Conservation (phyloP, 2,329 filamentous ascomycete genomes). For the Alternaria gaisen region DNA sequence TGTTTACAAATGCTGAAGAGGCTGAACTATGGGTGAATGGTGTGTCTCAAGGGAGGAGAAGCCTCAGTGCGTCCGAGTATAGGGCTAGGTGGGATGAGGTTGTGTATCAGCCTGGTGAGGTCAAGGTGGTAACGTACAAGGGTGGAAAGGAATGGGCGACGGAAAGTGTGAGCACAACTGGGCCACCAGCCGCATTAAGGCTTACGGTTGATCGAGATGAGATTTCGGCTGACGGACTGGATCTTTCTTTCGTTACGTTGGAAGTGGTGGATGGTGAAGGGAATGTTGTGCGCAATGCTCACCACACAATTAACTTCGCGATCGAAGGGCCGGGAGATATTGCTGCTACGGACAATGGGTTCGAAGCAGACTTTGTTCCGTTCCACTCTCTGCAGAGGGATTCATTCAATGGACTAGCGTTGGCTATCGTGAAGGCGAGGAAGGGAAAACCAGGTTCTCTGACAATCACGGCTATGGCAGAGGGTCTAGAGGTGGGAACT, state of each 20-base stretch:
- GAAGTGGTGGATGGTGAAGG: conserved; percentile 37
- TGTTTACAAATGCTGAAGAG: conserved; percentile 62
- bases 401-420: conserved; percentile 26
- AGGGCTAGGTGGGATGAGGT: too few species aligned
- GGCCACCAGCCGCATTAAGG: too few species aligned
- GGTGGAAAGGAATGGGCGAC: too few species aligned
- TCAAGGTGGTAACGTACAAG: too few species aligned
- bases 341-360: conserved; percentile 62
- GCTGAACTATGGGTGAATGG: conserved; percentile 64
- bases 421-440: neutral
- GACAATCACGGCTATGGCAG: neutral
- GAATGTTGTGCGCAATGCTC: conserved; percentile 56
- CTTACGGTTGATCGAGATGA: too few species aligned
- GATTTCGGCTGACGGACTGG: too few species aligned
- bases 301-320: conserved; percentile 55
- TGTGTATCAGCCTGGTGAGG: too few species aligned
- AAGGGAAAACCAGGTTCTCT: neutral
- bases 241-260: too few species aligned
- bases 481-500: neutral
- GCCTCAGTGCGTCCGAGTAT: too few species aligned
- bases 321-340: conserved; percentile 56
- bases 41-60: neutral
- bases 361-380: conserved; percentile 40
- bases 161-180: too few species aligned
- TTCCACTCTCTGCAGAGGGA: conserved; percentile 35